These are phyloP conservation scores for Alternaria arbusti DNA, from an alignment of 2,329 filamentous ascomycete genomes.

Conservation along the genomic window DNA sequence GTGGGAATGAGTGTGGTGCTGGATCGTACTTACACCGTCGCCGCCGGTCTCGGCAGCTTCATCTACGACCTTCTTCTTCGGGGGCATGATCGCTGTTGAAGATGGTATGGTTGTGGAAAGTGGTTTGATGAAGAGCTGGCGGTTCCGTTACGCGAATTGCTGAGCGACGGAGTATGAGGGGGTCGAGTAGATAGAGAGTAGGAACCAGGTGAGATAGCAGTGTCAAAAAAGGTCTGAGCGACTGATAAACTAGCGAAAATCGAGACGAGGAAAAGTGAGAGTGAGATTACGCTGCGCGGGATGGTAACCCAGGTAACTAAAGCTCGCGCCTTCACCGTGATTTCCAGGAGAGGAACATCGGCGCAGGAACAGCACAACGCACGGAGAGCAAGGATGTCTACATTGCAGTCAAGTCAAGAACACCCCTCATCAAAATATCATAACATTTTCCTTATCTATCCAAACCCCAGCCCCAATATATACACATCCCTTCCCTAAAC, in stretches of 20 bases:
- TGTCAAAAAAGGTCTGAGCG: too few species aligned
- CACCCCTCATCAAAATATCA: background rate
- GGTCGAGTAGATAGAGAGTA: too few species aligned
- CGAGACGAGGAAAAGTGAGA: background rate
- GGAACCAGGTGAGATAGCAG: too few species aligned
- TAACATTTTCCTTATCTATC: background rate
- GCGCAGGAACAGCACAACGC: background rate
- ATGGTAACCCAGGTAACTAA: too few species aligned
- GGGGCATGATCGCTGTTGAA: background rate
- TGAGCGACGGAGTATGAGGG: too few species aligned
- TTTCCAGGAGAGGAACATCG: background rate
- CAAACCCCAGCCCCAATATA: background rate
- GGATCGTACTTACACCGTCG: background rate
- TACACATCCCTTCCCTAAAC: background rate
- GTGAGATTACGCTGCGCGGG: too few species aligned
- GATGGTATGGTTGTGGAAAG: too few species aligned
- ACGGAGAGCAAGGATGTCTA: fast-evolving
- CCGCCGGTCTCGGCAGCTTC: background rate
- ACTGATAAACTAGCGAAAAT: too few species aligned
- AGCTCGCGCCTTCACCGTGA: background rate
- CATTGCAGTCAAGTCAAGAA: background rate
- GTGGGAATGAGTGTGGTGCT: too few species aligned
- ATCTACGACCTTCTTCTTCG: background rate
- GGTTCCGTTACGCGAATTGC: too few species aligned
- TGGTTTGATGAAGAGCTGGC: too few species aligned